Evolutionary conservation across 805 yeast genomes (phyloP).

Genomic region (Wickerhamomyces chambardii): DNA sequence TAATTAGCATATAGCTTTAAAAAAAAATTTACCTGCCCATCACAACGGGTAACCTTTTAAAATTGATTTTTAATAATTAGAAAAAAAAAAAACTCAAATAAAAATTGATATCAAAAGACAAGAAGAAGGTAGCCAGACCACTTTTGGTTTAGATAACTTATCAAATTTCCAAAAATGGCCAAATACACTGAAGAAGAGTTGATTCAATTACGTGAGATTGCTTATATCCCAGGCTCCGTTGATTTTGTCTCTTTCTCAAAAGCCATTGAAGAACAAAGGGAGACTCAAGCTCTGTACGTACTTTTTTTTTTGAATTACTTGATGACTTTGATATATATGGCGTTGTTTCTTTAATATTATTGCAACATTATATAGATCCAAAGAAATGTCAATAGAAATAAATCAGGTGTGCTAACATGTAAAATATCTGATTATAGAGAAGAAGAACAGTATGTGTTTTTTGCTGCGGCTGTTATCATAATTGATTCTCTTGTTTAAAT

Average conservation of each 20-base stretch:
- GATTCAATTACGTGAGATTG: slow-evolving; percentile 44
- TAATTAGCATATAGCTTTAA: too few species aligned
- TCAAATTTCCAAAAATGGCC: slow-evolving; percentile 36
- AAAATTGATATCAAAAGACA: background rate
- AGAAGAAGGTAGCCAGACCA: background rate
- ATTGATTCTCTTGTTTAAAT: too few species aligned
- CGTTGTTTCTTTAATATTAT: too few species aligned
- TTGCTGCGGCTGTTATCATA: too few species aligned
- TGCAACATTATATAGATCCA: too few species aligned
- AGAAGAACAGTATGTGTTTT: background rate
- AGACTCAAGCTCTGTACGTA: slow-evolving; percentile 23
- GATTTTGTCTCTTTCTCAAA: slow-evolving; percentile 58
- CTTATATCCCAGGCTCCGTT: slow-evolving; percentile 50
- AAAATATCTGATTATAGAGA: too few species aligned
- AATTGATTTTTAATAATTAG: background rate
- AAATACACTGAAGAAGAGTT: slow-evolving; percentile 70
- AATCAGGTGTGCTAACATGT: too few species aligned
- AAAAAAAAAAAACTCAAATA: background rate
- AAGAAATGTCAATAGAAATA: too few species aligned
- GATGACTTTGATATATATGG: too few species aligned
- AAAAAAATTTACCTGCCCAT: too few species aligned
- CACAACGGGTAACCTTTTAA: slow-evolving; percentile 2
- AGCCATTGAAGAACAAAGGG: slow-evolving; percentile 59
- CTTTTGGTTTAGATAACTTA: too few species aligned
- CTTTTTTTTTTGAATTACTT: background rate